Evolutionary conservation across 2,329 filamentous ascomycete genomes (phyloP).

Genomic region (Aureobasidium sp.): DNA sequence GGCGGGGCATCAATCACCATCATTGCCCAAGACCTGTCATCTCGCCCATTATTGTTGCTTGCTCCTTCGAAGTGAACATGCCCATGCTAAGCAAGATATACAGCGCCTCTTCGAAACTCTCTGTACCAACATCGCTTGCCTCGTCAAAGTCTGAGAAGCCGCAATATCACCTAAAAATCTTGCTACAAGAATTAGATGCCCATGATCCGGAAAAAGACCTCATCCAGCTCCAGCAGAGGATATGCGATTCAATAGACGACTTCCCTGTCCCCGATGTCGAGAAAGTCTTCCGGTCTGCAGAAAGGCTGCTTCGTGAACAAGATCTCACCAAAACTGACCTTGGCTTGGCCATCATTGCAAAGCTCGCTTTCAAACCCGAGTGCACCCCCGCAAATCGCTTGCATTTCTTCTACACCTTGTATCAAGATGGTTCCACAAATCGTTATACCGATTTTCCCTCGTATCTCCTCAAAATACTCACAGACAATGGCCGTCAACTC

Average conservation of each 20-base stretch:
- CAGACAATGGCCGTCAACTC: slow-evolving; percentile 10
- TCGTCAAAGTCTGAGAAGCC: slow-evolving; percentile 9
- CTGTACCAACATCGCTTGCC: background rate
- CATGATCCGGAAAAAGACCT: background rate
- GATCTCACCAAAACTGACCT: slow-evolving; percentile 2
- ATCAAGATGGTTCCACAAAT: slow-evolving; percentile 4
- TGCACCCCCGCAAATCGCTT: slow-evolving; percentile 7
- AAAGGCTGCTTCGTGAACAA: slow-evolving; percentile 2
- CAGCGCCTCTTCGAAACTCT: slow-evolving; percentile 9
- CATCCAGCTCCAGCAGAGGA: slow-evolving; percentile 1
- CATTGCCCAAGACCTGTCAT: background rate
- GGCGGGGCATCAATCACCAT: background rate
- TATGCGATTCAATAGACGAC: slow-evolving; percentile 4
- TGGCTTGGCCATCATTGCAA: slow-evolving; percentile 7
- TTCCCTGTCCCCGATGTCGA: background rate
- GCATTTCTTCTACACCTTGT: slow-evolving; percentile 4
- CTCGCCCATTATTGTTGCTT: background rate
- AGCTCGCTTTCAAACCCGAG: slow-evolving; percentile 7
- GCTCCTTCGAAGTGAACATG: background rate
- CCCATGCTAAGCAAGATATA: slow-evolving; percentile 11
- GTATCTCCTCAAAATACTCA: slow-evolving; percentile 5
- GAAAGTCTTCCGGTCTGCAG: background rate
- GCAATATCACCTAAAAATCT: background rate
- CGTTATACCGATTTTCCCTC: slow-evolving; percentile 8
- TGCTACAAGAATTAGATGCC: slow-evolving; percentile 5